Evolutionary conservation across 192 early-diverging fungal genomes (phyloP).

Genomic region (Entomortierella lignicola): DNA sequence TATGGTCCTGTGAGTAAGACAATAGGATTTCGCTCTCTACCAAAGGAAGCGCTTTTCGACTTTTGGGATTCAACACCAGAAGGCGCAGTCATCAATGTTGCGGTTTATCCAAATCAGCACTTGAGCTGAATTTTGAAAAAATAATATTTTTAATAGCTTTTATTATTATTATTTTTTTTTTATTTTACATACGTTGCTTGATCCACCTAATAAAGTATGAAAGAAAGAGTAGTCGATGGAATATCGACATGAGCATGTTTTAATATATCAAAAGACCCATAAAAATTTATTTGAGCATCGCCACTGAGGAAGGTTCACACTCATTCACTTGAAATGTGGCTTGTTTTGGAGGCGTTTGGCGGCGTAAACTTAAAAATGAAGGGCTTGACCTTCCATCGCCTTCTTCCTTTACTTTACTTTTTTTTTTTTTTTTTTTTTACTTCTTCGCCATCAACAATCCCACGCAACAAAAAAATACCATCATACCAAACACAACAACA

Average conservation of each 20-base stretch:
- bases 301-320: no score
- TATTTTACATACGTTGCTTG: no score
- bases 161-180: no score
- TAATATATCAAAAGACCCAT: no score
- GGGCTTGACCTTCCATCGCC: background rate
- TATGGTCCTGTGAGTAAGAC: slow-evolving; percentile 72
- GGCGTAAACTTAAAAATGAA: slow-evolving; percentile 2
- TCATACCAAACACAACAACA: no score
- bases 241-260: no score
- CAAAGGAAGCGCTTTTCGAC: slow-evolving; percentile 63
- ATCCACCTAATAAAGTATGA: no score
- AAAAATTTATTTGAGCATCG: no score
- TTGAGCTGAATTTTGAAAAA: no score
- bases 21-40: slow-evolving; percentile 62
- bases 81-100: slow-evolving; percentile 55
- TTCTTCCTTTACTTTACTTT: background rate
- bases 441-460: background rate
- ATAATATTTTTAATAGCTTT: no score
- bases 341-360: background rate
- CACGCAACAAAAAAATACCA: background rate
- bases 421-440: background rate
- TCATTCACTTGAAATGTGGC: no score
- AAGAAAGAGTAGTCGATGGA: no score
- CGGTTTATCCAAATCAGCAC: slow-evolving; percentile 22
- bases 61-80: slow-evolving; percentile 71